Evolutionary conservation across 441 rosid genomes (phyloP), one percentile per base, ranked within the genome.

Genomic region (Flueggea neowawraea): DNA sequence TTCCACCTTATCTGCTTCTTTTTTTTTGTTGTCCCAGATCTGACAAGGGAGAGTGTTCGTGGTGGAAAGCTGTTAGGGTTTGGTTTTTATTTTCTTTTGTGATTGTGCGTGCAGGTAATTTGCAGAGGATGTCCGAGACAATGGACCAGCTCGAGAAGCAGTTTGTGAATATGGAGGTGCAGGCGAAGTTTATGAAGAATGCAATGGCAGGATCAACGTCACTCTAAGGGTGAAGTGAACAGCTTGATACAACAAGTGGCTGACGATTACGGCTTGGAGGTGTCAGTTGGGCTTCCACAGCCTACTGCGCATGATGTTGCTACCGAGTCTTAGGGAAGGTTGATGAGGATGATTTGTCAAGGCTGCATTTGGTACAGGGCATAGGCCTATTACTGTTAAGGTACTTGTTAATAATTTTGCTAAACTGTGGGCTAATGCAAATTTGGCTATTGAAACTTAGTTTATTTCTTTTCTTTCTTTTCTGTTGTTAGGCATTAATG

Each of bases 221-320:
- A 2, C 75, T 91, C 96, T 10, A 95, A 91, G 72, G 97, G 95
- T 14, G 95, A 91, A 65, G 97, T 91, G 57, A 91, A 85, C 81
- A 87, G 90, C 80, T 75, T 91, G 82, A 91, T 91, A 95, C 97
- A 91, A 59, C 96, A 91, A 66, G 97, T 91, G 16, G 97, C 96
- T 17, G 96, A 91, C 73, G 83, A 87, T 71, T 89, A 89, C 61
- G 95, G 97, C 28, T 80, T 87, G 73, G 92, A 89, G 80, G 97
- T 89, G 54, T 91, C 96, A 14, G 97, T 89, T 33, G 97, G 96
- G 59, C 82, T 91, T 64, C 97, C 93, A 12, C 96, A 91, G 60
- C 85, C 97, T n/a, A 95, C 91, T 64, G 91, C 86, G 4, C 93
- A 91, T 77, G 89, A 91, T 31, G 73, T 91, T 17, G 70, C 96